Conservation (phyloP, 1,284 basidiomycete genomes). For the Farysia itapuensis region DNA sequence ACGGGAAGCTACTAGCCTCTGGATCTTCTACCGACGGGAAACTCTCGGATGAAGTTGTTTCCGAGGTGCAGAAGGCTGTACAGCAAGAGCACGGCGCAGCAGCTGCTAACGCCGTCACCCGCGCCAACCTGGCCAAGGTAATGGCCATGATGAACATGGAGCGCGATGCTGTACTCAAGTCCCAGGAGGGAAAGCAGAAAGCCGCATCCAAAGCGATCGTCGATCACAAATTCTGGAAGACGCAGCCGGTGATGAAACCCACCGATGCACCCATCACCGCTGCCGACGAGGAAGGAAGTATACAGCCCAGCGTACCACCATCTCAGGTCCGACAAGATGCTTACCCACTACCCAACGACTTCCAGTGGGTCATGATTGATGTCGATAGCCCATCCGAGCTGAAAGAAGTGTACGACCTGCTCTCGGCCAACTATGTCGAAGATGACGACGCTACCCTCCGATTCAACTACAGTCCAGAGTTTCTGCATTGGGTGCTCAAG, state of each 20-base stretch:
- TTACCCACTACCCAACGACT: constrained; percentile 85
- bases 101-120: constrained; percentile 40
- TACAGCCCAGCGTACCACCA: constrained; percentile 77
- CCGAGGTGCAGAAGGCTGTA: constrained; percentile 37
- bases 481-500: constrained; percentile 90
- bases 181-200: constrained; percentile 46
- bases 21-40: constrained; percentile 16
- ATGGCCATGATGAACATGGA: constrained; percentile 50
- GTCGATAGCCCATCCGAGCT: constrained; percentile 74
- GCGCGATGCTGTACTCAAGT: constrained; percentile 38
- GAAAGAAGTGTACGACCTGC: constrained; percentile 86
- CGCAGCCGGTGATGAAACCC: constrained; percentile 78
- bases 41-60: constrained; percentile 42
- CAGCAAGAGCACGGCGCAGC: constrained; percentile 29
- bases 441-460: constrained; percentile 93
- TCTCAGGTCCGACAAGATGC: constrained; percentile 83
- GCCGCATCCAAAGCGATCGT: constrained; percentile 34
- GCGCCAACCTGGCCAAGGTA: constrained; percentile 42
- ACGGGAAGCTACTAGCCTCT: constrained; percentile 20
- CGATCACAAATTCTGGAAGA: constrained; percentile 60
- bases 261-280: constrained; percentile 59
- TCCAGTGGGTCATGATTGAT: constrained; percentile 86
- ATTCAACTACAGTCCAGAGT: constrained; percentile 93
- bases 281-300: constrained; percentile 71
- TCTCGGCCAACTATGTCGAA: constrained; percentile 94